A percentile compares a stretch with the other conserved stretches of the same genome.
Conservation (phyloP, 164 flowering plant genomes). For the Vitis labrusca region DNA sequence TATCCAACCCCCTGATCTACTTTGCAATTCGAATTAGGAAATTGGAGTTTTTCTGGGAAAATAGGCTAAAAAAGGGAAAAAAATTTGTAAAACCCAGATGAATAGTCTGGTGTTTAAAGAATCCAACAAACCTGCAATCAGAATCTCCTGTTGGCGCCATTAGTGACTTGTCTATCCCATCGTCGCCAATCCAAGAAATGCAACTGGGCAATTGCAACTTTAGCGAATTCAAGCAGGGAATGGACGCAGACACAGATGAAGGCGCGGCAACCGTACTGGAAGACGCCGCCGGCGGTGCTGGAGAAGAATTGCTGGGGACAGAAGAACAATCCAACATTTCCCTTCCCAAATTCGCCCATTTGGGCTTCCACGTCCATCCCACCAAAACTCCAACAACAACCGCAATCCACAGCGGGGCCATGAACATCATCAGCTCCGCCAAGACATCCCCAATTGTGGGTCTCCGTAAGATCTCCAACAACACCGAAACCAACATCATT, state of each 20-base stretch:
- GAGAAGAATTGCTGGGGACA: slow-evolving; percentile 8
- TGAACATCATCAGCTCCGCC: slow-evolving; percentile 40
- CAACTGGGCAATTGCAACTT: slow-evolving; percentile 51
- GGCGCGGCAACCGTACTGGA: not conserved
- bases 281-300: not conserved
- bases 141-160: slow-evolving; percentile 15
- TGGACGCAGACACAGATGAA: slow-evolving; percentile 13
- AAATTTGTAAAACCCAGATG: too few species aligned
- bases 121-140: slow-evolving; percentile 43
- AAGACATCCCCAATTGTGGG: slow-evolving; percentile 47
- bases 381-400: slow-evolving; percentile 66
- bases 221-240: slow-evolving; percentile 43
- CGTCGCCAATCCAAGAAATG: slow-evolving; percentile 41
- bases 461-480: slow-evolving; percentile 49
- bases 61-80: not conserved
- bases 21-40: too few species aligned
- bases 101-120: too few species aligned
- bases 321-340: slow-evolving; percentile 26
- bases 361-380: slow-evolving; percentile 91
- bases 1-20: too few species aligned
- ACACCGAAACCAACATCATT: slow-evolving; percentile 47
- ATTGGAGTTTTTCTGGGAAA: not conserved
- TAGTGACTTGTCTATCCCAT: slow-evolving; percentile 24
- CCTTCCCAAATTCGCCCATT: slow-evolving; percentile 55
- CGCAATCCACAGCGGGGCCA: slow-evolving; percentile 69